Evolutionary conservation across 345 rosid species (phyloP).

Genomic region (Camelina hispida): DNA sequence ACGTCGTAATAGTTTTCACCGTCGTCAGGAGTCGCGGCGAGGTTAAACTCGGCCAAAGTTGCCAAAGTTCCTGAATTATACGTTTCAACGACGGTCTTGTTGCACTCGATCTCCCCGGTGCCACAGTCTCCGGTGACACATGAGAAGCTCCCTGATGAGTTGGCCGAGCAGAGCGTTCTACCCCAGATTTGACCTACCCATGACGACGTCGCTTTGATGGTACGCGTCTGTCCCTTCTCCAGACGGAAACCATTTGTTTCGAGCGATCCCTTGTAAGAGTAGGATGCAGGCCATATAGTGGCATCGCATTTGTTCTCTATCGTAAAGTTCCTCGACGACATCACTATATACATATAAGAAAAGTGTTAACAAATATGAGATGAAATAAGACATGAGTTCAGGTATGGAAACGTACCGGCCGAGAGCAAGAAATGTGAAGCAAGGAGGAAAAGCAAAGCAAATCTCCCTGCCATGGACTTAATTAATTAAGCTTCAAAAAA

Average conservation of each 20-base stretch:
- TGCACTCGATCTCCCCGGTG: conserved; percentile 55
- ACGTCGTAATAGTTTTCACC: conserved; percentile 57
- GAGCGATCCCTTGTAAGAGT: conserved; percentile 44
- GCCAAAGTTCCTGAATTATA: conserved; percentile 10
- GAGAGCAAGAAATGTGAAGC: conserved; percentile 10
- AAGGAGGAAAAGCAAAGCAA: neutral
- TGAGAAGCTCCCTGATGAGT: conserved; percentile 18
- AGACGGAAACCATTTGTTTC: conserved; percentile 60
- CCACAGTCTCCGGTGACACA: conserved; percentile 53
- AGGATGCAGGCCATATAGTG: conserved; percentile 65
- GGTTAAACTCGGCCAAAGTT: conserved; percentile 60
- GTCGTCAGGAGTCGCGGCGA: conserved; percentile 25
- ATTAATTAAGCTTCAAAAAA: neutral
- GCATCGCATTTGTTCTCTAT: conserved; percentile 56
- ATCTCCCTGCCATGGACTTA: conserved; percentile 10
- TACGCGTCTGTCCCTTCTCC: conserved; percentile 30
- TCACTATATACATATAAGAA: neutral
- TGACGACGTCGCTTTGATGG: conserved; percentile 39
- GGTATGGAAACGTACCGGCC: conserved; percentile 18
- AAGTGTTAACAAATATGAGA: conserved; percentile 7
- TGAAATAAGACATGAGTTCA: neutral
- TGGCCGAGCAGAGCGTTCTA: conserved; percentile 48
- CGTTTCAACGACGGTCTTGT: conserved; percentile 47
- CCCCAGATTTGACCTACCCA: conserved; percentile 71
- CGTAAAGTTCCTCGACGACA: conserved; percentile 42